These are phyloP conservation scores for Neodidymelliopsis sp. DNA, from an alignment of 2,329 filamentous ascomycete species.

Conservation along the genomic window DNA sequence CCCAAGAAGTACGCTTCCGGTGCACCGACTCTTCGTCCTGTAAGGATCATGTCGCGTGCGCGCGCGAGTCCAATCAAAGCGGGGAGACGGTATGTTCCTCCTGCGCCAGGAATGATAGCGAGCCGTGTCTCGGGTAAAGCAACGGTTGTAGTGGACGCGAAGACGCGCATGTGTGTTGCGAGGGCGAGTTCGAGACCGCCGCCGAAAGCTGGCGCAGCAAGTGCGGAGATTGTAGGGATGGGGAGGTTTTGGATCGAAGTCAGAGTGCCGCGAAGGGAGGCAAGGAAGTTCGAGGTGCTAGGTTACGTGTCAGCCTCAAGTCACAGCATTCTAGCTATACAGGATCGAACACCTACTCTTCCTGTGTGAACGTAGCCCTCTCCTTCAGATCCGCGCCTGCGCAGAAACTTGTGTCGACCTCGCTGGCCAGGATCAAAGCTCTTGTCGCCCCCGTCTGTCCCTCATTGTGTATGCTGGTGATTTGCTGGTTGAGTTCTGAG, in stretches of 20 bases:
- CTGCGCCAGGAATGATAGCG: conserved; percentile 93
- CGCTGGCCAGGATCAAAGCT: conserved; percentile 83
- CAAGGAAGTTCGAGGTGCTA: conserved; percentile 82
- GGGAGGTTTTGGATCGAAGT: conserved; percentile 75
- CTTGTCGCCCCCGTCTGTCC: conserved; percentile 69
- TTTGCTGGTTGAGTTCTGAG: conserved; percentile 71
- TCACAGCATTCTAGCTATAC: too few relatives aligned
- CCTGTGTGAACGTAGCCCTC: conserved; percentile 74
- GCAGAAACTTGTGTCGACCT: conserved; percentile 88
- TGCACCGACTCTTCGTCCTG: conserved; percentile 82
- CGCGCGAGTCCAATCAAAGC: conserved; percentile 78
- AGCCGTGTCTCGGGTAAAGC: conserved; percentile 91
- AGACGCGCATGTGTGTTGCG: conserved; percentile 86
- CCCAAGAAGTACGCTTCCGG: conserved; percentile 92
- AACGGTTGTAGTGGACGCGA: conserved; percentile 78
- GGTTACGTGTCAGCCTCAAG: conserved; percentile 17
- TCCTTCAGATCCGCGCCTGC: conserved; percentile 96
- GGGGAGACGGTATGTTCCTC: conserved; percentile 88
- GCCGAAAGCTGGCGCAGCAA: conserved; percentile 86
- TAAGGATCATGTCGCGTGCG: conserved; percentile 90
- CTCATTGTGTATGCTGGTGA: conserved; percentile 73
- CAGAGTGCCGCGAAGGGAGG: conserved; percentile 78
- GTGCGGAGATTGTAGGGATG: conserved; percentile 87
- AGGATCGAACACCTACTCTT: conserved; percentile 73
- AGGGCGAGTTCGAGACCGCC: conserved; percentile 94